These are phyloP conservation scores for Auricularia heimuer DNA, from an alignment of 768 basidiomycete genomes.

Conservation along the genomic window DNA sequence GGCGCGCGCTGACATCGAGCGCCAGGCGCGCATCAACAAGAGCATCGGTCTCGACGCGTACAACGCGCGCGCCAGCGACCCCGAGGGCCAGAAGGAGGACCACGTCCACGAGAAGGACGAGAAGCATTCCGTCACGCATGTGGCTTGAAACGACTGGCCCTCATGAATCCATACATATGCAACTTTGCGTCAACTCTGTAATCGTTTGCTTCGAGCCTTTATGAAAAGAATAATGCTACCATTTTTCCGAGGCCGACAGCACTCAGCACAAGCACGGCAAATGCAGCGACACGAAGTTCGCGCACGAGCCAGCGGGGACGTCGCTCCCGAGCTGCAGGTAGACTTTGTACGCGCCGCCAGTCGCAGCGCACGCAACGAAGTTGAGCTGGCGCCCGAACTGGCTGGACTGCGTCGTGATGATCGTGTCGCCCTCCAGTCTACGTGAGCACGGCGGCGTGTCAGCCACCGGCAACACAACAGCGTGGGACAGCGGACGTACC, in stretches of 20 bases:
- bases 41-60: conserved; percentile 50
- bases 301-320: conserved; percentile 25
- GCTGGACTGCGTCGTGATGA: conserved; percentile 25
- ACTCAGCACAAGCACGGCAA: conserved; percentile 21
- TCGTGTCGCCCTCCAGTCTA: conserved; percentile 46
- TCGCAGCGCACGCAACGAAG: conserved; percentile 43
- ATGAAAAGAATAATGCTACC: not conserved
- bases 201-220: too few species aligned
- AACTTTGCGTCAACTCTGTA: too few species aligned
- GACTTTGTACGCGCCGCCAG: conserved; percentile 32
- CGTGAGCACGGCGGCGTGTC: not conserved
- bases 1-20: conserved; percentile 44
- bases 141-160: too few species aligned
- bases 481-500: not conserved
- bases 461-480: not conserved
- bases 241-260: not conserved
- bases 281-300: conserved; percentile 20
- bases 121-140: not conserved
- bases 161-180: too few species aligned
- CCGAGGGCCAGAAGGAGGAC: not conserved
- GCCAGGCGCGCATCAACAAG: conserved; percentile 41
- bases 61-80: not conserved
- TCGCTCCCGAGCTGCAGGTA: conserved; percentile 45
- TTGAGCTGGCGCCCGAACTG: conserved; percentile 42
- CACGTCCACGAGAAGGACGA: not conserved